Evolutionary conservation across 2,329 filamentous ascomycete genomes (phyloP).

Genomic region (Diaporthe sp.): DNA sequence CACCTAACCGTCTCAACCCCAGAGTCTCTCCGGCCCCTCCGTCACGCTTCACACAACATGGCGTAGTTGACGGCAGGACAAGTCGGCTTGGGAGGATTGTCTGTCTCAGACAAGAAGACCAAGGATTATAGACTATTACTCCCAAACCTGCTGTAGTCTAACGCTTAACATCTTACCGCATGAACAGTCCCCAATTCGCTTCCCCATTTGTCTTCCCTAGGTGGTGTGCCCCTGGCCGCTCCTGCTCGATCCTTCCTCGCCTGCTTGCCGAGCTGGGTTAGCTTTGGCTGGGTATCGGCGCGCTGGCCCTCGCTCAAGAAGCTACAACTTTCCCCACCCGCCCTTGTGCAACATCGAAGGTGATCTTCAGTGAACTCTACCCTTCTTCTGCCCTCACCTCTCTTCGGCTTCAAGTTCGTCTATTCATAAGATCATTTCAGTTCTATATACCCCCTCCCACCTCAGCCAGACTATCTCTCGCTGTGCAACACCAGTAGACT

Average conservation of each 20-base stretch:
- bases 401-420: background rate
- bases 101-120: background rate
- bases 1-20: background rate
- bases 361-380: background rate
- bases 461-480: background rate
- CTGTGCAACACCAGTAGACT: background rate
- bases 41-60: background rate
- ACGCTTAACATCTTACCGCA: background rate
- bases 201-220: background rate
- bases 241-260: background rate
- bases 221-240: background rate
- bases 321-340: constrained; percentile 10
- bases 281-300: constrained; percentile 14
- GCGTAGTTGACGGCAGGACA: background rate
- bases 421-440: background rate
- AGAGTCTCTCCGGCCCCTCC: background rate
- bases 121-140: background rate
- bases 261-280: background rate
- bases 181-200: background rate
- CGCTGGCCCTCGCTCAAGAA: background rate
- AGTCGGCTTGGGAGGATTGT: background rate
- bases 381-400: background rate
- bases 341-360: background rate
- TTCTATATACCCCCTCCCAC: background rate
- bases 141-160: background rate